Evolutionary conservation across 331 rosid genomes (phyloP), one percentile per base, ranked within the genome.

Genomic region (Quercus tomentella): DNA sequence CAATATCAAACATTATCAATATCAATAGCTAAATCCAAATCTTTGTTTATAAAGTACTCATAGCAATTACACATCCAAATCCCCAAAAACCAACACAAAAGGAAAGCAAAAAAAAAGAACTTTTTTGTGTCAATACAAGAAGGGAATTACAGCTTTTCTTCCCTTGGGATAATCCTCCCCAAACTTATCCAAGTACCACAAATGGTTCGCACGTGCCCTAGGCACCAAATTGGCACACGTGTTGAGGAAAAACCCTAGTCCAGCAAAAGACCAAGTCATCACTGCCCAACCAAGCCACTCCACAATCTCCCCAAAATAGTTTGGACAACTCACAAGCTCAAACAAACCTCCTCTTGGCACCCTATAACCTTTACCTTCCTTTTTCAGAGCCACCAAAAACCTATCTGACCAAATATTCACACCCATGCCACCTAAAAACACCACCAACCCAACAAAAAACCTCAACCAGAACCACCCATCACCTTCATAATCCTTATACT

Each of bases 281-380:
- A 90, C 72, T 2, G 90, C 82, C 98, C 96, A 95, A 3, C 96
- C 97, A 14, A 89, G 10, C 97, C 99, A 93, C 89, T 93, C 99
- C 76, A 91, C 58, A 5, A 89, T 84, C 86, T 93, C 97, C 60
- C 97, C 96, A 30, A 82, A 77, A 75, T 93, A 96, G 73, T 93
- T 94, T 2, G 99, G 97, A 71, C 93, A 93, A 31, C 92, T 90
- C 16, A 89, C 96, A 22, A 86, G 1, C 74, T 91, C 94, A 77
- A 95, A 95, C 71, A 84, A 76, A 60, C 97, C 91, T 45, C 97
- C 97, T 28, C 16, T 87, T 1, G 98, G 97, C 68, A 96, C 77
- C 65, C 80, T 83, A 70, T 93, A 93, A 62, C 98, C 96, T 41
- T 84, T 89, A 9, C 97, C 96, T 5, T 84, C 70, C 35, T 61